phyloP scores from a whole-genome alignment of 2,329 filamentous ascomycete genomes.

The Xylariales sp. region DNA sequence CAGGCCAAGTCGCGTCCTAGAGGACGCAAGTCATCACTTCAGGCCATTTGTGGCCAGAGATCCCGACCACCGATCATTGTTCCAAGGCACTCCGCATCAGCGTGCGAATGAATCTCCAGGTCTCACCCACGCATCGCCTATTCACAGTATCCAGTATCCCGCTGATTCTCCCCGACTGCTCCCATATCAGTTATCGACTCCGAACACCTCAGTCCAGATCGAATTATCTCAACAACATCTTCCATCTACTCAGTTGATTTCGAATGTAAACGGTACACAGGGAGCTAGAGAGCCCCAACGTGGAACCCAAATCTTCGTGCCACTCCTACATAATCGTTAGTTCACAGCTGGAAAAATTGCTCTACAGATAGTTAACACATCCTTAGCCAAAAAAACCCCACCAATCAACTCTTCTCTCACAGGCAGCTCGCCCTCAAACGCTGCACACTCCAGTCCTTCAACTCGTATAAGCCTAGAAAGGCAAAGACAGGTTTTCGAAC shows the following conservation, averaged over 20 bases:
- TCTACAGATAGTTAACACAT: conserved; percentile 32
- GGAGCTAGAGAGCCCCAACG: conserved; percentile 40
- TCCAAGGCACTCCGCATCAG: conserved; percentile 32
- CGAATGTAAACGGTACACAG: conserved; percentile 32
- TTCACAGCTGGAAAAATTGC: background rate
- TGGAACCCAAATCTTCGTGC: conserved; percentile 38
- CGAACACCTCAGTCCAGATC: background rate
- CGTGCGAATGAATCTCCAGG: conserved; percentile 10
- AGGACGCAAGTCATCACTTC: conserved; percentile 51
- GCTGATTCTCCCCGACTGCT: conserved; percentile 4
- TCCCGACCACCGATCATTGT: conserved; percentile 37
- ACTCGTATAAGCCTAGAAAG: conserved; percentile 41
- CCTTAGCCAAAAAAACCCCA: conserved; percentile 37
- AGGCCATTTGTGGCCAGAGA: conserved; percentile 39
- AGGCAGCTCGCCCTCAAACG: conserved; percentile 44
- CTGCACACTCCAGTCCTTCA: conserved; percentile 47
- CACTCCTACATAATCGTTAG: conserved; percentile 43
- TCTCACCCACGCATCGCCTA: background rate
- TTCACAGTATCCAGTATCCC: background rate
- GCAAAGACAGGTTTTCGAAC: conserved; percentile 33
- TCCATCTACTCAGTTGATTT: conserved; percentile 34
- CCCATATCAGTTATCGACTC: conserved; percentile 9
- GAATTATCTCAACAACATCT: conserved; percentile 35
- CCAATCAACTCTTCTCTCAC: conserved; percentile 36
- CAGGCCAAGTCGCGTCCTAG: conserved; percentile 43